A percentile compares a stretch with the other conserved stretches of the same genome.
phyloP scores from a whole-genome alignment of 352 stramenopile genomes.

The Pythium biforme region DNA sequence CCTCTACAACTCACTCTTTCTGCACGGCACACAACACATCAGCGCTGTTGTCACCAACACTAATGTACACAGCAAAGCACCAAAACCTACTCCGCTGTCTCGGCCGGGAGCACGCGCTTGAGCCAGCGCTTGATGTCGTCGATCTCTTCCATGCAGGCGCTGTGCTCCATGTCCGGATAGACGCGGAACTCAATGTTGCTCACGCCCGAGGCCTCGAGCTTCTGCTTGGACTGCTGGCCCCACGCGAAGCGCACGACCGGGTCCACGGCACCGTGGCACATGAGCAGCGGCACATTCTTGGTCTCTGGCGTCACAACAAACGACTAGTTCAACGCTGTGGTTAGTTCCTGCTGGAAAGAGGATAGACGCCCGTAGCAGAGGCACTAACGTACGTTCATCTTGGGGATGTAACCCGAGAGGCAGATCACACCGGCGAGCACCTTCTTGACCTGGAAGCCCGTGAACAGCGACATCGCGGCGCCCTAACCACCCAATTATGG shows the following conservation, averaged over 20 bases:
- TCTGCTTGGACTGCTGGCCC: conserved; percentile 55
- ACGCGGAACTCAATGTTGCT: conserved; percentile 60
- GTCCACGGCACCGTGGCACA: conserved; percentile 77
- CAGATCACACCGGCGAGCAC: conserved; percentile 63
- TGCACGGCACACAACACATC: too few species aligned
- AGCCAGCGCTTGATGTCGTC: conserved; percentile 67
- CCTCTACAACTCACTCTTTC: too few species aligned
- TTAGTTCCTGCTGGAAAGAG: background rate
- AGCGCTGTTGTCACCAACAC: too few species aligned
- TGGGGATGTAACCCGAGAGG: conserved; percentile 77
- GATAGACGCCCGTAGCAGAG: conserved; percentile 2
- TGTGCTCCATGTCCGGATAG: conserved; percentile 68
- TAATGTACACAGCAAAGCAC: too few species aligned
- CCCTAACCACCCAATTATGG: conserved; percentile 39
- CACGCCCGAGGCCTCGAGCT: conserved; percentile 50
- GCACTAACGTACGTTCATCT: conserved; percentile 18
- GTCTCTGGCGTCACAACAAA: conserved; percentile 52
- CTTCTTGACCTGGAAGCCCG: conserved; percentile 62
- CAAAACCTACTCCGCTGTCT: background rate
- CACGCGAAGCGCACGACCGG: conserved; percentile 63
- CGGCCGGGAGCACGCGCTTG: conserved; percentile 31
- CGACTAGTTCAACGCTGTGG: conserved; percentile 22
- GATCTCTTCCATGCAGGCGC: conserved; percentile 62
- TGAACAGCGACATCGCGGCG: conserved; percentile 87
- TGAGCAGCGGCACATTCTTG: conserved; percentile 64